Base-by-base conservation (phyloP, 2,329 filamentous ascomycete species). In the Penicillium nordicum region DNA sequence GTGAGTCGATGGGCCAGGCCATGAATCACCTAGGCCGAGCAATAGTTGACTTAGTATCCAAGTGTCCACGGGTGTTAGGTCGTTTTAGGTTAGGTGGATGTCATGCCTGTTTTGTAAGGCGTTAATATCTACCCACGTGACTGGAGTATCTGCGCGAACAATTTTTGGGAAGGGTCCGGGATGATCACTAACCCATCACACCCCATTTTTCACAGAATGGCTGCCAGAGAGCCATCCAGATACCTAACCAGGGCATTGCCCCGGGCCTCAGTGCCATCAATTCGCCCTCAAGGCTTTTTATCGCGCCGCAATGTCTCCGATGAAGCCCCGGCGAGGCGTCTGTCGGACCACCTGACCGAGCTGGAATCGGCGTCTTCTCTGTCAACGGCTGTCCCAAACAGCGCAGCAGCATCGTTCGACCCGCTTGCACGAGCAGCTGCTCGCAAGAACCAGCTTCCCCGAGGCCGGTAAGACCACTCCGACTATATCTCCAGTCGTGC, bases 351-450 rank as follows among this genome's bases (percentile, higher is more conserved):
- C 48, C 47, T 72, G 40, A 62, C 69, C 9, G 79, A 82, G 8
- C 71, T 84, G 40, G 80, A 84, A 63, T 65, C 75, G 18, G 69
- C 71, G 14, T 79, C 77, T 50, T 82, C 80, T 41, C 69, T 81
- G 50, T 68, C 72, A 25, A 63, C 69, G 30, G 63, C 74, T 53
- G 69, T 73, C 23, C 55, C 75, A 30, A 71, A 74, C 46, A 72
- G 76, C n/a, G 63, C 73, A 10, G 70, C 76, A 48, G 74, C 80
- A 63, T 69, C 70, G 55, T 85, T 78, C 57, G 77, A 84, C 60
- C 81, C 82, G 1, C 62, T 81, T 56, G 75, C 72, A 42, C 74
- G 74, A 55, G 78, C 79, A 44, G 77, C 72, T 55, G 69, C 70
- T 59, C 75, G 82, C 37, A 76, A 69, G 57, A 66, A 55, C 8